Base-by-base conservation (phyloP, 306 rosid species). In the Lathyrus tuberosus region DNA sequence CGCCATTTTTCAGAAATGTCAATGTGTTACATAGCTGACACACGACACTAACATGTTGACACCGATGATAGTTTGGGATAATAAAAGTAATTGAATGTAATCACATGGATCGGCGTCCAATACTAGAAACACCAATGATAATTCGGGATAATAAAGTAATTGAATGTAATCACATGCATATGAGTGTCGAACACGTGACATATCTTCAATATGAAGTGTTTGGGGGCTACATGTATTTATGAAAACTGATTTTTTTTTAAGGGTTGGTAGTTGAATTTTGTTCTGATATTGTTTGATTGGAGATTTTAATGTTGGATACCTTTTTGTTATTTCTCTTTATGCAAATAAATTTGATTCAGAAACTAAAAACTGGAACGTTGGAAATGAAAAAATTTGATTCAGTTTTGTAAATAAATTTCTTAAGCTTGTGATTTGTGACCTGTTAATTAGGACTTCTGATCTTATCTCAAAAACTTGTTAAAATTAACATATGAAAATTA, bases 201-300 rank as follows among this genome's bases (percentile, higher is more conserved):
- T 8, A 0, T 5, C 61, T 54, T 53, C 16, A 11, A 54, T 24
- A 8, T 22, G 4, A n/a, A n/a, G 35, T 54, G 62, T 12, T 13
- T 13, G 6, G 17, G 17, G 1, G 62, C 16, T 26, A 56, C 5
- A 13, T 28, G 59, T 15, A 10, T 69, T 62, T 35, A 43, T 18
- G 16, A 43, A 48, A 64, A 46, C 17, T 31, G 37, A 37, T 20
- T 14, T 63, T 54, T 54, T 15, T 40, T 40, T 5, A 15, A n/a
- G 16, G 9, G 9, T 76, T 13, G 10, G 26, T 11, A 13, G 10
- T 62, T 42, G 35, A 70, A n/a, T 40, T 46, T 18, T 38, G 4
- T 69, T 79, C 28, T 33, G 49, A 31, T 38, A 12, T 3, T 49
- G 56, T 49, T 49, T 49, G 56, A 49, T 49, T 3, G 7, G 13